Evolutionary conservation across 129 eudicot species (phyloP).

Genomic region (Lactuca sativa): DNA sequence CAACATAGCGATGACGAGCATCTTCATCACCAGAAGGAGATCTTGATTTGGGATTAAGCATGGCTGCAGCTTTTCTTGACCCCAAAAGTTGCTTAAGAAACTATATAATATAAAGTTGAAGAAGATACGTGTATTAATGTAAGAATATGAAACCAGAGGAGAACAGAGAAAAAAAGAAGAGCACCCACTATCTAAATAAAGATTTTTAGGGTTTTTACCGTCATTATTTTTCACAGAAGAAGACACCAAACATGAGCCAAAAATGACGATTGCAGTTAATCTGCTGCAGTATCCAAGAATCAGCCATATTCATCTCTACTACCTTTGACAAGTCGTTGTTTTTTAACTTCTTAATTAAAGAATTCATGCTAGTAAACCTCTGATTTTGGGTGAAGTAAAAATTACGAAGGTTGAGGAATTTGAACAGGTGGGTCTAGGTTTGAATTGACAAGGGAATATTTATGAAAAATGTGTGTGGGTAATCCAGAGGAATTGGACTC

Average conservation of each 20-base stretch:
- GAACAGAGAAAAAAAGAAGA: slow-evolving; percentile 16
- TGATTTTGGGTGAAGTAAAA: slow-evolving; percentile 18
- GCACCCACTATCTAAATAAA: slow-evolving; percentile 28
- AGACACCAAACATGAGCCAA: slow-evolving; percentile 49
- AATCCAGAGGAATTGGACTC: slow-evolving; percentile 23
- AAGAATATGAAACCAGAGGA: slow-evolving; percentile 29
- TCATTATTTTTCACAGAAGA: slow-evolving; percentile 39
- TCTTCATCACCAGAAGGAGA: slow-evolving; percentile 33
- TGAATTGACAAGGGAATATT: slow-evolving; percentile 44
- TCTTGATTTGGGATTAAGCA: slow-evolving; percentile 39
- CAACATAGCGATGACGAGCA: slow-evolving; percentile 45
- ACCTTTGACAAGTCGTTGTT: slow-evolving; percentile 36
- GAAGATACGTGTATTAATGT: slow-evolving; percentile 26
- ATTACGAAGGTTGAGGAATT: slow-evolving; percentile 10
- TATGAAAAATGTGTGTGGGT: slow-evolving; percentile 18
- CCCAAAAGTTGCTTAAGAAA: slow-evolving; percentile 25
- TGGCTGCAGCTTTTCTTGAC: slow-evolving; percentile 33
- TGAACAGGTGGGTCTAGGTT: slow-evolving; percentile 3
- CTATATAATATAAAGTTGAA: slow-evolving; percentile 28
- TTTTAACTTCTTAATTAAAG: slow-evolving; percentile 10
- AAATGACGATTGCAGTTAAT: slow-evolving; percentile 39
- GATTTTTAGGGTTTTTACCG: slow-evolving; percentile 41
- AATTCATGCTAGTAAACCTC: slow-evolving; percentile 21
- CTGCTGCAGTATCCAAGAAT: slow-evolving; percentile 37
- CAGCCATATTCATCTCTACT: slow-evolving; percentile 20